phyloP scores from a whole-genome alignment of 225 moss, liverwort and hornwort species.

The Pseudoscleropodium purum region DNA sequence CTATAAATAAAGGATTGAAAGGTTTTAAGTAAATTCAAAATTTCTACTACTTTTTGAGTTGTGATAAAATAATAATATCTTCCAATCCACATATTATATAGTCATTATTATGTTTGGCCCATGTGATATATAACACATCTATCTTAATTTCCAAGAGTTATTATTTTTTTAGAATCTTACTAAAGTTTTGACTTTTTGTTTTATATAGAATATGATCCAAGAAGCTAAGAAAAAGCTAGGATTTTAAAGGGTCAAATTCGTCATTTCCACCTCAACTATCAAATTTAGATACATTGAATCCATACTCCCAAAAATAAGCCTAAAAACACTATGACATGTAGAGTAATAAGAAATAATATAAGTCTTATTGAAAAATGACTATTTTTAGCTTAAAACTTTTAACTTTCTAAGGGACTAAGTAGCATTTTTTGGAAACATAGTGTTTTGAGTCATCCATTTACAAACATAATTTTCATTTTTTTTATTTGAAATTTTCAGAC shows the following conservation, averaged over 20 bases:
- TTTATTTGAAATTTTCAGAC: no score
- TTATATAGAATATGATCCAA: not conserved
- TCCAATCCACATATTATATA: not conserved
- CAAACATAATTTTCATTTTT: no score
- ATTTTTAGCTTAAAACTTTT: not conserved
- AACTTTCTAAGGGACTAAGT: no score
- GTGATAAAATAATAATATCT: not conserved
- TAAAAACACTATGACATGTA: not conserved
- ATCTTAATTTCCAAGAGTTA: accelerated
- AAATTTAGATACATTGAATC: not conserved
- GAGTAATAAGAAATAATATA: not conserved
- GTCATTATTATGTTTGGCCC: not conserved
- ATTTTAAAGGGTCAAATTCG: not conserved
- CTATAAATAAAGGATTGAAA: not conserved
- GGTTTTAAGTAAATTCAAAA: no score
- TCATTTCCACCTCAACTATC: not conserved
- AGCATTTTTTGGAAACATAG: no score
- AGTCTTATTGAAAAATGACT: not conserved
- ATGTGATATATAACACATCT: not conserved
- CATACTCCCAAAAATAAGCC: not conserved
- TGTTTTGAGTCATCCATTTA: no score
- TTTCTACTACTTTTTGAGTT: not conserved
- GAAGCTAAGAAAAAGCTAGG: not conserved
- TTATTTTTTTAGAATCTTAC: not conserved
- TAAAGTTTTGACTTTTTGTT: not conserved